A percentile compares a stretch with the other conserved stretches of the same genome.
Evolutionary conservation across 1,284 basidiomycete species (phyloP).

Genomic region (Boletus hoseneyae): DNA sequence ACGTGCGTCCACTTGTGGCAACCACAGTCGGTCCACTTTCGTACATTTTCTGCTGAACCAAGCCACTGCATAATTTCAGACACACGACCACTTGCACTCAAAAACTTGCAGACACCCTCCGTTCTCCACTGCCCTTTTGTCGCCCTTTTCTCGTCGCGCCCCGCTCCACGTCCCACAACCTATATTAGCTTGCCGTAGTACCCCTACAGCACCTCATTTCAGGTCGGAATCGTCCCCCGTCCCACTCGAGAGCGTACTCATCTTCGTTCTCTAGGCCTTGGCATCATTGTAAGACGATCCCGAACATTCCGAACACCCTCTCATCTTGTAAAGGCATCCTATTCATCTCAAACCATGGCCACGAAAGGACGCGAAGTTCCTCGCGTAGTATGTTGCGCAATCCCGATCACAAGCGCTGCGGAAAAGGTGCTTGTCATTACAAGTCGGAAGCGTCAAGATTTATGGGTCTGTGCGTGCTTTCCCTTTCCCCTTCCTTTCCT

Average conservation of each 20-base stretch:
- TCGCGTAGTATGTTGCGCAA: conserved; percentile 82
- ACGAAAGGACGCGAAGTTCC: conserved; percentile 74
- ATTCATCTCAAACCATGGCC: conserved; percentile 47
- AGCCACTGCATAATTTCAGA: conserved; percentile 35
- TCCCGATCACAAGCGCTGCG: conserved; percentile 67
- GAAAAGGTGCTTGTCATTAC: conserved; percentile 78
- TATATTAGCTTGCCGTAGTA: conserved; percentile 8
- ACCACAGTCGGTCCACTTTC: conserved; percentile 21
- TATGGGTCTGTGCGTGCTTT: conserved; percentile 77
- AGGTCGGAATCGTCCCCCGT: conserved; percentile 11
- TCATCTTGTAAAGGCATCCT: conserved; percentile 4
- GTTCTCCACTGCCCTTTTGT: conserved; percentile 8
- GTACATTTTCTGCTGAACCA: conserved; percentile 22
- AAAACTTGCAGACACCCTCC: conserved; percentile 25
- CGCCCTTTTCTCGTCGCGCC: conserved; percentile 12
- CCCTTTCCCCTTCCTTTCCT: conserved; percentile 9
- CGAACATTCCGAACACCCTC: not conserved
- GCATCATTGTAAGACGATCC: conserved; percentile 4
- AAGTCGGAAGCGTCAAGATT: conserved; percentile 71
- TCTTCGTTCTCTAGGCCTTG: not conserved
- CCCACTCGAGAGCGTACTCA: conserved; percentile 7
- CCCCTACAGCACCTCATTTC: conserved; percentile 11
- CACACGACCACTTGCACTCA: conserved; percentile 35
- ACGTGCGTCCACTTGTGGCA: conserved; percentile 45
- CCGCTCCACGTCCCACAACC: not conserved